Percentiles rank a stretch among this genome's conserved stretches.
These are phyloP conservation scores for Cytospora mali DNA, from an alignment of 2,329 filamentous ascomycete species.

Conservation along the genomic window DNA sequence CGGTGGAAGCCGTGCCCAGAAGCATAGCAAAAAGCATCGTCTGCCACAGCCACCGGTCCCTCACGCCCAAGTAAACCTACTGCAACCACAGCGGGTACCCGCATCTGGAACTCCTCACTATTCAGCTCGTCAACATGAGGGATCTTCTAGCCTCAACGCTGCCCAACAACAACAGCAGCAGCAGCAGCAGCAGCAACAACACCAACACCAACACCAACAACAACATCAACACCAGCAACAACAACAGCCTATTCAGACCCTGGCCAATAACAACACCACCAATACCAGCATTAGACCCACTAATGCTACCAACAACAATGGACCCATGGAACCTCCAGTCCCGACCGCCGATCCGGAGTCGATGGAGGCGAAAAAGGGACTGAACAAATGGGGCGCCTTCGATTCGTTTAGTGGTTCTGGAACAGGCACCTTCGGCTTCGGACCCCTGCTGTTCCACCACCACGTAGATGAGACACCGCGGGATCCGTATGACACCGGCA, in stretches of 20 bases:
- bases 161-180: not conserved
- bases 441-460: conserved; percentile 19
- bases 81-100: conserved; percentile 21
- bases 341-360: conserved; percentile 13
- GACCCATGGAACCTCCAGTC: conserved; percentile 3
- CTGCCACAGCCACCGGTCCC: conserved; percentile 11
- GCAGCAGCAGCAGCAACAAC: not conserved
- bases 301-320: not conserved
- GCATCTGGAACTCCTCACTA: conserved; percentile 9
- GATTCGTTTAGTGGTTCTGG: conserved; percentile 9
- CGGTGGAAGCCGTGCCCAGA: not conserved
- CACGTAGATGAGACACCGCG: conserved; percentile 11
- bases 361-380: conserved; percentile 16
- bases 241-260: not conserved
- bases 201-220: not conserved
- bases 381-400: conserved; percentile 25
- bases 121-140: conserved; percentile 1
- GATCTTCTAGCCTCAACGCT: conserved; percentile 3
- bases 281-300: not conserved
- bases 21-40: conserved; percentile 20
- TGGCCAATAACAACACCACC: not conserved
- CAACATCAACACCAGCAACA: not conserved
- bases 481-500: conserved; percentile 20
- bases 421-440: conserved; percentile 22
- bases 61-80: conserved; percentile 10